Percentiles rank a stretch among this genome's conserved stretches.
Conservation (phyloP, 2,329 filamentous ascomycete species). For the Chaetomium sp. region DNA sequence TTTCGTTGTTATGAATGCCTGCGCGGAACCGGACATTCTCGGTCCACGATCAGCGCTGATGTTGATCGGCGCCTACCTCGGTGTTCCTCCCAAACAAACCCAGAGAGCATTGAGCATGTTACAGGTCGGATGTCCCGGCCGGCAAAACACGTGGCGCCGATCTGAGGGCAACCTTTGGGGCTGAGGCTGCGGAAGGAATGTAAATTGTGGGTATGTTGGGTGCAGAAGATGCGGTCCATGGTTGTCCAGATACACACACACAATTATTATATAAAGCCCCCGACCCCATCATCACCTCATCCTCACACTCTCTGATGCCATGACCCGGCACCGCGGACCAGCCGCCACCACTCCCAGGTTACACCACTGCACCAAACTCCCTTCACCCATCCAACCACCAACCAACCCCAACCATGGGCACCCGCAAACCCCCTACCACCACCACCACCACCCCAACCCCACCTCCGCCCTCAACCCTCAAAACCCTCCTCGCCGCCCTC, state of each 20-base stretch:
- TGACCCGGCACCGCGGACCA: conserved; percentile 7
- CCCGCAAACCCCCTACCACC: background rate
- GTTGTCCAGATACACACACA: background rate
- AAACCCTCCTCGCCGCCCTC: conserved; percentile 14
- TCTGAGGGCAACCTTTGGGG: background rate
- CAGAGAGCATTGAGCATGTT: background rate
- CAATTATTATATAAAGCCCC: conserved; percentile 3
- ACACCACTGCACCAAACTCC: background rate
- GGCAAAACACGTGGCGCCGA: background rate
- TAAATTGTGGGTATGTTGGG: background rate
- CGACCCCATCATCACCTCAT: conserved; percentile 20
- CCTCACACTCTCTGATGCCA: conserved; percentile 7
- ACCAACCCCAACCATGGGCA: background rate
- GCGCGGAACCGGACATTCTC: background rate
- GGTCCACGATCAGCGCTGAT: background rate
- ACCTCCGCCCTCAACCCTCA: background rate
- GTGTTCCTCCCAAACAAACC: no score
- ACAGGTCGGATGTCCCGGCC: background rate
- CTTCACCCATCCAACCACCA: no score
- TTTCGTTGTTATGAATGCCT: background rate
- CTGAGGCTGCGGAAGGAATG: background rate
- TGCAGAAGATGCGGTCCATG: background rate
- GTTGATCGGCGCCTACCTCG: background rate
- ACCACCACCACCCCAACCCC: background rate
- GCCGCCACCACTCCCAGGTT: background rate